Conservation (phyloP, 345 rosid species). For the Eutrema japonicum region DNA sequence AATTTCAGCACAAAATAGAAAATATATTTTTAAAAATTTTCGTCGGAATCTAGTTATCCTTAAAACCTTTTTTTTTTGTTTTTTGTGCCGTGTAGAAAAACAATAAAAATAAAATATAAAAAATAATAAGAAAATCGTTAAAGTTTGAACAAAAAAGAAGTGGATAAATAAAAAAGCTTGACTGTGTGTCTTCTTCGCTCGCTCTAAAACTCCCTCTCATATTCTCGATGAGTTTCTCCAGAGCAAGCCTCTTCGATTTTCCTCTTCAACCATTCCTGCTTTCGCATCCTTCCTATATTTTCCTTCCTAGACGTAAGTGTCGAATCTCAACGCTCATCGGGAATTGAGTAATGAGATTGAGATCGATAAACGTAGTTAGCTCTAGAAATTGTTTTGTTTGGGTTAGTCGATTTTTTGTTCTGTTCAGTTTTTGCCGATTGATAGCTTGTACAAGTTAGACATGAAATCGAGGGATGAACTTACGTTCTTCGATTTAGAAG, state of each 20-base stretch:
- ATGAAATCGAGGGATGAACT: conserved; percentile 22
- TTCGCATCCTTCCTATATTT: conserved; percentile 20
- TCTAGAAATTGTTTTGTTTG: neutral
- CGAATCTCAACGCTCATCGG: neutral
- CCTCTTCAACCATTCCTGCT: conserved; percentile 35
- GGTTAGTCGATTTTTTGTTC: too few species aligned
- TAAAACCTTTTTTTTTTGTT: neutral
- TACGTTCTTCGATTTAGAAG: conserved; percentile 2
- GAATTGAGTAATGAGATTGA: neutral
- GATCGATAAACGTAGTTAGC: neutral
- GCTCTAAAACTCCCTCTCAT: conserved; percentile 18
- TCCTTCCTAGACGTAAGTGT: conserved; percentile 34
- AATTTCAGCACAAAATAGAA: neutral
- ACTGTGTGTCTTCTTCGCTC: neutral
- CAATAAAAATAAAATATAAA: neutral
- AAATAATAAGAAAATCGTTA: neutral
- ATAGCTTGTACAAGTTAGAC: too few species aligned
- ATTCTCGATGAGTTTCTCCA: conserved; percentile 37
- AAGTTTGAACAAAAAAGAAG: neutral
- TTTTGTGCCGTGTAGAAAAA: neutral
- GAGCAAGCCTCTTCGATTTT: conserved; percentile 23
- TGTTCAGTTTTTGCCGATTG: too few species aligned
- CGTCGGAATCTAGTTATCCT: conserved; percentile 28
- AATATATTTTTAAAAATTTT: neutral
- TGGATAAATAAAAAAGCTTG: conserved; percentile 24